Evolutionary conservation across 495 filamentous ascomycete species (phyloP), one percentile per base, ranked within the genome.

Genomic region (Trichoderma parareesei): DNA sequence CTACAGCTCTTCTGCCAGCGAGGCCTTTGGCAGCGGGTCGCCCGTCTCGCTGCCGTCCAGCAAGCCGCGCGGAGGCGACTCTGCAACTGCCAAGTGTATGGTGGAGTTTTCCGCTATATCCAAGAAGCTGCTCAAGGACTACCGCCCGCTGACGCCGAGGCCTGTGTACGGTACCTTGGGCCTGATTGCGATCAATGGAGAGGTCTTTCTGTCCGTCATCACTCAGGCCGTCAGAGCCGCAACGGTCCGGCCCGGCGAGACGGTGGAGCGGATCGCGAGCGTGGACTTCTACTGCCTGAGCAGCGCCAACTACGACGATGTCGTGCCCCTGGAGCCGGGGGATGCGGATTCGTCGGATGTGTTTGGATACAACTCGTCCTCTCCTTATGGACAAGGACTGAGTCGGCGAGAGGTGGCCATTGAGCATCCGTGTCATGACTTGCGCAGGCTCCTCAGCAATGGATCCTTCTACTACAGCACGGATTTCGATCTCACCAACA

Each of bases 401-500:
- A 84, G 87, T 38, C 78, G 83, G 62, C 82, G 81, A 67, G 90
- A 97, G 43, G 76, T 82, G 40, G 70, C 85, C 38, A 71, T 89
- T 35, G 92, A 96, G 68, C 91, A 97, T 74, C 95, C 94, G 33
- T 97, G 92, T 71, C 73, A 90, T 63, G 90, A 93, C 46, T 69
- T 98, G 61, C 93, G 93, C 72, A 97, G 96, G 79, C 82, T 98
- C 10, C 79, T 98, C 27, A 87, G 90, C 67, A 90, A 94, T 75
- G 92, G 95, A n/a, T 96, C 88, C 13, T 98, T 98, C 72, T 98
- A 98, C 73, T 98, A 97, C 74, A 97, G 93, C 70, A 87, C 91
- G 38, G 90, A 98, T 76, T 98, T 98, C 72, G 93, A 98, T 74
- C 82, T 98, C 27, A 98, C 94, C 35, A 93, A 93, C 74, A 84